Evolutionary conservation across 805 yeast genomes (phyloP).

Genomic region (Candida insectalens): DNA sequence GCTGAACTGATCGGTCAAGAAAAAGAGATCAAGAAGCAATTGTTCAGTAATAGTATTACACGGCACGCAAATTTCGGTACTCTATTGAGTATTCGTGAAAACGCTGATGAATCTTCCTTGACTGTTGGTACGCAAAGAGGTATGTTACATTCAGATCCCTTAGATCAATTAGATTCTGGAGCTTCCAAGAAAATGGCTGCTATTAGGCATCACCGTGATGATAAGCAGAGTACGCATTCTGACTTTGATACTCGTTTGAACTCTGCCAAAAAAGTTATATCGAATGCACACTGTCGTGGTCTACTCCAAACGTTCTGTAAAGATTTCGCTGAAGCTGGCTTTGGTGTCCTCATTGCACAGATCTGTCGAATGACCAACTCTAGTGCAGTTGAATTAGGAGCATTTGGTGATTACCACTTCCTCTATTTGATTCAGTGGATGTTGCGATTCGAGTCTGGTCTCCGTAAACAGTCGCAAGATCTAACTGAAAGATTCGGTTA

Average conservation of each 20-base stretch:
- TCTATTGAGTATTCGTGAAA: constrained; percentile 58
- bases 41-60: constrained; percentile 15
- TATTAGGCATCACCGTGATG: constrained; percentile 6
- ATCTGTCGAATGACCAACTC: constrained; percentile 28
- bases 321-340: constrained; percentile 64
- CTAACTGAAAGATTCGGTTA: constrained; percentile 20
- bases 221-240: constrained; percentile 16
- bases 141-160: constrained; percentile 32
- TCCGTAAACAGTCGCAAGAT: constrained; percentile 17
- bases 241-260: constrained; percentile 21
- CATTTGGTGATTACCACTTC: constrained; percentile 33
- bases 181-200: constrained; percentile 48
- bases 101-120: constrained; percentile 40
- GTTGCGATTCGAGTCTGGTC: constrained; percentile 48
- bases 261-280: constrained; percentile 15
- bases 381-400: constrained; percentile 22
- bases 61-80: constrained; percentile 93
- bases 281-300: constrained; percentile 11
- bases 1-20: constrained; percentile 53
- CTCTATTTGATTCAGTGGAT: constrained; percentile 68
- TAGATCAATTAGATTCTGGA: constrained; percentile 55
- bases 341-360: constrained; percentile 50
- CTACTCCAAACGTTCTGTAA: constrained; percentile 31
- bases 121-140: constrained; percentile 64
- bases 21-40: constrained; percentile 32